Base-by-base conservation (phyloP, 1,284 basidiomycete species). In the Kalmanozyma brasiliensis region DNA sequence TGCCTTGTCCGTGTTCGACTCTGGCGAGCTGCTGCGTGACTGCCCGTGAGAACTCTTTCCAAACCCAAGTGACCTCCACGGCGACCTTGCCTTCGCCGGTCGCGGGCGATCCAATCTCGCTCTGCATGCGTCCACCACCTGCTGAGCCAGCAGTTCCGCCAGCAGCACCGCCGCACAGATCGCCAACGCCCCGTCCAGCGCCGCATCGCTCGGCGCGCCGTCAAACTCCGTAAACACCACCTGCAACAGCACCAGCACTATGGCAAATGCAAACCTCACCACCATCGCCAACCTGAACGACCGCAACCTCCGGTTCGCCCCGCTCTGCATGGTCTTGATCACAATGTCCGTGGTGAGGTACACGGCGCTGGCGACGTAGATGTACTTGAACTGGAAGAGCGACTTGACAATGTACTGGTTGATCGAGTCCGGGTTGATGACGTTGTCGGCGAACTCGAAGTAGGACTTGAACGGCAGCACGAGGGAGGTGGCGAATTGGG, bases 321-420 rank as follows among this genome's bases (percentile, higher is more conserved):
- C 17, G 35, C 24, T 58, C 23, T 68, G 65, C 59, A 68, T 68
- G 16, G 44, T 43, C 45, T 68, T 68, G 49, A 68, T 53, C 41
- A 59, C 47, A n/a, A 63, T 62, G 26, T 63, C 60, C 20, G 58
- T 47, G 23, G 43, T 36, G 14, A 68, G 32, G 26, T 58, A 68
- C 14, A 49, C 55, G 6, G 65, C 65, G 17, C 59, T 53, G 1
- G 59, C 55, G 8, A 68, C 51, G 42, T 57, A 68, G 46, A 68
- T 68, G 47, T 68, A 68, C 24, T 68, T 63, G 55, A 57, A 68
- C 55, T 68, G 59, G 40, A 68, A 68, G 8, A 63, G 44, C 33
- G 49, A 53, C 35, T 59, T 51, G 35, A 16, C 36, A 14, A 49
- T 45, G 34, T 48, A 68, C n/a, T 53, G 38, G 16, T 44, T 13